Base-by-base conservation (phyloP, 1,284 basidiomycete species). In the Peniophora sp. region DNA sequence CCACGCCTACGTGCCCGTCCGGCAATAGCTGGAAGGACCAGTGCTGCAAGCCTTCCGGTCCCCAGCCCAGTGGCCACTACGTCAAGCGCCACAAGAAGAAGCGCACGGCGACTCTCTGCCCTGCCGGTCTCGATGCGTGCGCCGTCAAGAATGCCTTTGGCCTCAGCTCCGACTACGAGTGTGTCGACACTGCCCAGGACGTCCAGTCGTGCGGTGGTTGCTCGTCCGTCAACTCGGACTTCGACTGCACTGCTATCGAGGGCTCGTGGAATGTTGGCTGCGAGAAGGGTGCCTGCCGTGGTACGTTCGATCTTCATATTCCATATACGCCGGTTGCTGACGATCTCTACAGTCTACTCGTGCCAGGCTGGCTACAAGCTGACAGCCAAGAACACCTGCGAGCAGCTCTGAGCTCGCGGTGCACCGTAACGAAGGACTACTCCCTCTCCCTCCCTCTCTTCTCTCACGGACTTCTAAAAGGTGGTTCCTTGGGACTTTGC, bases 191-290 rank as follows among this genome's bases (percentile, higher is more conserved):
- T 48, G 56, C 61, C 12, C 66, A 66, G 27, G 82, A 85, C 55
- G 71, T 85, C 39, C 69, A 74, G 54, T 78, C 79, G 47, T 92
- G 89, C 64, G 88, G 88, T 59, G 89, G 89, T 41, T 92, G 88
- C 62, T 66, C 77, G 3, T 74, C 78, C 8, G 66, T 73, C 24
- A 80, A 81, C 32, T 63, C 73, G 49, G 89, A 89, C 27, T 69
- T 78, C 60, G 84, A 92, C 65, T 92, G 88, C 68, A 82, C 79
- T 27, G 64, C 72, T 32, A 86, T 92, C 55, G 57, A 69, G 38
- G 75, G 81, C 56, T 79, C 75, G 20, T 75, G 77, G 71, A 81
- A 82, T 55, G 85, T 89, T 52, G 81, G 78, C 16, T 92, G 89
- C 65, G 73, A 79, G 48, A 60, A 63, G 50, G 80, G 82, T 44